Base-by-base conservation (phyloP, 495 filamentous ascomycete genomes). In the Niebla homalea region DNA sequence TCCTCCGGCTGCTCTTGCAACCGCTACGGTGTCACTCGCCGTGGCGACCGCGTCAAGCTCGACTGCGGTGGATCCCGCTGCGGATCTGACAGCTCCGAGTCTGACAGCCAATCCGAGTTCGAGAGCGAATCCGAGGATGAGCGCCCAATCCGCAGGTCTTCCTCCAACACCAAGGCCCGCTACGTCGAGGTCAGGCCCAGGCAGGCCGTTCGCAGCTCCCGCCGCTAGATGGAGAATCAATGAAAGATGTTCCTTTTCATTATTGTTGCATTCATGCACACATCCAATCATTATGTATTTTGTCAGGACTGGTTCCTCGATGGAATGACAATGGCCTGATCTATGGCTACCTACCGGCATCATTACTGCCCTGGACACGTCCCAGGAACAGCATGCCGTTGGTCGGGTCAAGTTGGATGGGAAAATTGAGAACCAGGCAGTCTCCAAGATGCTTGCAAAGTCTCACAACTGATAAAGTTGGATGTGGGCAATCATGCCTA, bases 11-110 rank as follows among this genome's bases (percentile, higher is more conserved):
- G 89, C 76, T 83, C 78, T 52, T 95, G 89, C 68, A 85, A 96
- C 59, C 87, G 89, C 72, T 96, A 92, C 72, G 89, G 89, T 49
- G 93, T 96, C 73, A 96, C 89, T 51, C 85, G 88, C 68, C 80
- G 80, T 70, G 89, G 89, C 53, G 83, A 89, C 62, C 78, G 87
- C 50, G 83, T 95, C 77, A 92, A 88, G 77, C 79, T 95, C 54
- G 89, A 95, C 76, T 95, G 89, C 59, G 87, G 87, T 40, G 89
- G 89, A 53, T 70, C 77, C 52, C 80, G 87, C 62, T 95, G 89
- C 65, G 84, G 84, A 51, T 76, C 80, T 57, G 69, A 66, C n/a
- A 77, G 74, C 2, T 72, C 67, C 20, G 68, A 75, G 64, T 80
- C 68, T 58, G 69, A 64, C 12, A 44, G 29, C 21, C 37, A 71